Base-by-base conservation (phyloP, 2,329 filamentous ascomycete genomes). In the Botryotinia globosa region DNA sequence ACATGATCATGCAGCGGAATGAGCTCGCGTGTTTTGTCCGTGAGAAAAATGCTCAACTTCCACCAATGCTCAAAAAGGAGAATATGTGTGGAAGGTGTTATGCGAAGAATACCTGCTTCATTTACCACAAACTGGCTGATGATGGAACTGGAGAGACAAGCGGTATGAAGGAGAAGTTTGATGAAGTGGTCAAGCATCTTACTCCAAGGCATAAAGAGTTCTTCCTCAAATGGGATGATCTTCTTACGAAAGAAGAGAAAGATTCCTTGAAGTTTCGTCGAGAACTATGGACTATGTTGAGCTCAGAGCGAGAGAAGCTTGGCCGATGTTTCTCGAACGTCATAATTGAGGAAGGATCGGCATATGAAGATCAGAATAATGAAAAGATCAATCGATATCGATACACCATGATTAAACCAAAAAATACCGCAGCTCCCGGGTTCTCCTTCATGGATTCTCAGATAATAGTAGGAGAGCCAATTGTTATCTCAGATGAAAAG, bases 1-100 rank as follows among this genome's bases (percentile, higher is more conserved):
- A 98, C 78, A 97, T 99, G 94, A 92, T 99, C 73, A 94, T 98
- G 85, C 92, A 97, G 82, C 91, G 96, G 69, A 99, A 99, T 79
- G 90, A 94, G 76, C 85, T 99, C 29, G 94, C 95, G 4, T 92
- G 91, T 77, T 94, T 93, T 79, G 89, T 98, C 59, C 91, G 94
- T 73, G 91, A 97, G 79, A 90, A 93, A 73, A 90, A 92, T 75
- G 87, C 89, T 20, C 89, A 94, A 74, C 86, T 99, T 39, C 96
- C 96, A 1, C 89, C 91, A 0, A 96, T 99, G 91, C 87, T 97
- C 72, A 92, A 91, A 80, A 93, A 90, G 79, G 89, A 93, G 73
- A 91, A 92, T 80, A 88, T 92, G 77, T 99, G 96, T 80, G 91
- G 89, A 39, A 90, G 89, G 76, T 99, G 96, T 81, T 99, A 97